Evolutionary conservation across 305 asterid genomes (phyloP), one percentile per base, ranked within the genome.

Genomic region (Fraxinus ornus): DNA sequence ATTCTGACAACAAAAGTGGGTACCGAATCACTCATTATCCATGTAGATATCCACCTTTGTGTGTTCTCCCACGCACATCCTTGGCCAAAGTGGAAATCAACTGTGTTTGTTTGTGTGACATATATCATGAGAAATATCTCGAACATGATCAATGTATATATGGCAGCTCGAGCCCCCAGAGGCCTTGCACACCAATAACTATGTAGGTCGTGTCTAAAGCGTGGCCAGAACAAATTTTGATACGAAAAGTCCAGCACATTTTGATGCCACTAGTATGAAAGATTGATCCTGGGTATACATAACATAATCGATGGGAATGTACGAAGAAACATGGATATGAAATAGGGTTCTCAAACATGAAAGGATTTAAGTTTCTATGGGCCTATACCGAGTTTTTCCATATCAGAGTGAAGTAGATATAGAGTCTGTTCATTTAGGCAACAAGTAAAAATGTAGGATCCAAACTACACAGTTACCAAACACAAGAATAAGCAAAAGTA

Each of bases 331-430:
- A 57, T 19, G 10, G 68, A 7, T 30, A 57, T 57, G 13, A 57
- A 57, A 57, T 57, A 7, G 28, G 2, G 22, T 57, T 57, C 68
- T 57, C 13, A 19, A 60, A 60, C 70, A 21, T 21, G 70, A 1
- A 60, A 60, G 70, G 70, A 21, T 57, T 57, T 57, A 7, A 2
- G 68, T 57, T 57, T 57, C 13, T 19, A 2, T 19, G 22, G 10
- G 68, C 68, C 68, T 5, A 57, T 21, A 7, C 12, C 28, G 12
- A 19, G 66, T 57, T n/a, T 57, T 57, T n/a, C 26, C 26, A 6
- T 47, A 47, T 12, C 57, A 12, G 93, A 19, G 85, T 87, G 30
- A 93, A 89, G 90, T 94, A 93, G 84, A 93, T 89, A 82, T 94
- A 93, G 15, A 49, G 15, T 21, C 5, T 60, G 9, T 21, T 60